Evolutionary conservation across 345 rosid species (phyloP).

Genomic region (Pugionium cornutum): DNA sequence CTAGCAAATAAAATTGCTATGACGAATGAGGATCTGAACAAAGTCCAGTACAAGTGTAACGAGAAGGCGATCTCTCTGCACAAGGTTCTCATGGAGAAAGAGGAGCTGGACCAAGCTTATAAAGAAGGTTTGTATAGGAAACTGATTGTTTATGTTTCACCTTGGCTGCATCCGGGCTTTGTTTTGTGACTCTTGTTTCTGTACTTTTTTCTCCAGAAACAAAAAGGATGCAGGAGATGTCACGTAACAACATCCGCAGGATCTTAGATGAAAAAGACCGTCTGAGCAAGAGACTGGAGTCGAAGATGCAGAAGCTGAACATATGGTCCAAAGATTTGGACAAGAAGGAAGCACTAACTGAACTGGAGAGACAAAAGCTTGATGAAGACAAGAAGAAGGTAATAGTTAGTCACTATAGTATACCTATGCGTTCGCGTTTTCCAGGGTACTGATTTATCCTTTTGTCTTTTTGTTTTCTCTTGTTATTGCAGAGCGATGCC

Average conservation of each 20-base stretch:
- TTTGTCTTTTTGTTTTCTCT: slow-evolving; percentile 17
- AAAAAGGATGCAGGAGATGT: slow-evolving; percentile 69
- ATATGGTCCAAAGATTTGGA: slow-evolving; percentile 66
- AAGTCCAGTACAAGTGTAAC: slow-evolving; percentile 55
- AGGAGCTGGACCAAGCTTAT: slow-evolving; percentile 57
- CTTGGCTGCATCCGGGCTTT: not conserved
- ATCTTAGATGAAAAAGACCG: slow-evolving; percentile 68
- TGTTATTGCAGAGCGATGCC: slow-evolving; percentile 54
- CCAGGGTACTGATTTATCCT: not conserved
- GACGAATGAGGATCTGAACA: slow-evolving; percentile 62
- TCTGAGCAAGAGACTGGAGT: slow-evolving; percentile 61
- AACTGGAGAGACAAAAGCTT: slow-evolving; percentile 77
- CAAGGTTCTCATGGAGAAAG: slow-evolving; percentile 74
- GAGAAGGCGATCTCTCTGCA: slow-evolving; percentile 60
- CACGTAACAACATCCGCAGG: slow-evolving; percentile 63
- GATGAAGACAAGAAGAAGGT: slow-evolving; percentile 84
- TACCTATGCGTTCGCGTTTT: not conserved
- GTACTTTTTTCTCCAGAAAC: slow-evolving; percentile 52
- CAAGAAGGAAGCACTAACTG: slow-evolving; percentile 77
- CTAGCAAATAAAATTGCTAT: slow-evolving; percentile 56
- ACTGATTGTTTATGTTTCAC: slow-evolving; percentile 6
- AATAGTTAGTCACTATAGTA: not conserved
- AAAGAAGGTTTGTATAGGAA: slow-evolving; percentile 53
- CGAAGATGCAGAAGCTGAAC: slow-evolving; percentile 55
- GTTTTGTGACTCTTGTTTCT: slow-evolving; percentile 12